phyloP scores from a whole-genome alignment of 2,329 filamentous ascomycete species.

The Fusarium dlaminii region DNA sequence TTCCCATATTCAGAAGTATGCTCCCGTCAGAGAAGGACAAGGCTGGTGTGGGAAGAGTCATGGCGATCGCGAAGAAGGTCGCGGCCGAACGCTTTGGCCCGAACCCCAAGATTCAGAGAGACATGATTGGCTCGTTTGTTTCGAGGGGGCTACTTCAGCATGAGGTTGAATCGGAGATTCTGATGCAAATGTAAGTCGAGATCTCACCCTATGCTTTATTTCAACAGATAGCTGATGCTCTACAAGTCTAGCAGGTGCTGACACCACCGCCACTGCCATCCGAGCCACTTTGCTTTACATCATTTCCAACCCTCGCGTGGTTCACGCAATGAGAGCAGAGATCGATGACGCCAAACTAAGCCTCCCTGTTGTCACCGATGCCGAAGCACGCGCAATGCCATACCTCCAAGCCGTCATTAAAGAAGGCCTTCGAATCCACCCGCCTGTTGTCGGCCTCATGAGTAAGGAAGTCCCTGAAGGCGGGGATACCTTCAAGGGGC shows the following conservation, averaged over 20 bases:
- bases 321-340: not conserved
- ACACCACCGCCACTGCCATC: not conserved
- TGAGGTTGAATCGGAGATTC: not conserved
- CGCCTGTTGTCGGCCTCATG: not conserved
- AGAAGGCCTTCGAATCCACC: not conserved
- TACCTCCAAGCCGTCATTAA: not conserved
- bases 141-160: not conserved
- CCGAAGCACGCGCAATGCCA: not conserved
- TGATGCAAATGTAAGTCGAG: not conserved
- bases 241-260: not conserved
- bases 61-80: not conserved
- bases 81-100: not conserved
- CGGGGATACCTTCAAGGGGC: not conserved
- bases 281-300: not conserved
- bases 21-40: not conserved
- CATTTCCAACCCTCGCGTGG: not conserved
- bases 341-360: not conserved
- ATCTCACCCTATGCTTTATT: fast-evolving
- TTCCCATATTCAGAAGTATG: not conserved
- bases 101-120: not conserved
- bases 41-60: not conserved
- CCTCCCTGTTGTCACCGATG: fast-evolving
- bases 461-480: not conserved
- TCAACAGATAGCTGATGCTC: not conserved
- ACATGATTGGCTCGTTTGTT: not conserved